phyloP scores from a whole-genome alignment of 768 basidiomycete genomes.

The Coprinopsis marcescibilis region DNA sequence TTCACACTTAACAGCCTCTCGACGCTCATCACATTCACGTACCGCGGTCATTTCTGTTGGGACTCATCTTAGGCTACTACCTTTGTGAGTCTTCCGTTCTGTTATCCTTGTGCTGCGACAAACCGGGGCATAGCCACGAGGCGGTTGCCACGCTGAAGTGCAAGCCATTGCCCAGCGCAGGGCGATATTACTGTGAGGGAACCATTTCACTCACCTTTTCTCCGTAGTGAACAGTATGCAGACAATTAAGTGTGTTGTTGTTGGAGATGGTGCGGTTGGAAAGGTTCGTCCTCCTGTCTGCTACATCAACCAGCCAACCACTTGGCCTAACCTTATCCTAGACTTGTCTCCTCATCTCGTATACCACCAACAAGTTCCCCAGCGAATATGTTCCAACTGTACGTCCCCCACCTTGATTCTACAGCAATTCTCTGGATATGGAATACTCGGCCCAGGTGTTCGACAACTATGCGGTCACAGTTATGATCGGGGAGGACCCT shows the following conservation, averaged over 20 bases:
- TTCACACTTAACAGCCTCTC: constrained; percentile 4
- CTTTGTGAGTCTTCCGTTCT: constrained; percentile 7
- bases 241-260: constrained; percentile 96
- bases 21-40: background rate
- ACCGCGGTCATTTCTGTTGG: constrained; percentile 16
- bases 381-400: constrained; percentile 99
- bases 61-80: constrained; percentile 13
- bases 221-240: constrained; percentile 56
- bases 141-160: constrained; percentile 32
- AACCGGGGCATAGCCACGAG: constrained; percentile 34
- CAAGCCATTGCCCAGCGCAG: constrained; percentile 18
- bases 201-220: constrained; percentile 17
- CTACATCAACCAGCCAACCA: constrained; percentile 5
- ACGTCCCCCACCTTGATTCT: constrained; percentile 32
- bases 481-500: constrained; percentile 99
- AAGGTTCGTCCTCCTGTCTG: constrained; percentile 57
- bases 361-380: constrained; percentile 97
- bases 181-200: constrained; percentile 20
- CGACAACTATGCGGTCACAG: constrained; percentile 99
- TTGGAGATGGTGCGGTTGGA: constrained; percentile 96
- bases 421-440: constrained; percentile 16
- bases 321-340: constrained; percentile 23
- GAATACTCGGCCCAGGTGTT: constrained; percentile 56
- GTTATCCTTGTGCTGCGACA: constrained; percentile 13
- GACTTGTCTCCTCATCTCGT: constrained; percentile 96